These are phyloP conservation scores for Ophiostoma fasciatum DNA, from an alignment of 2,329 filamentous ascomycete genomes.

Conservation along the genomic window DNA sequence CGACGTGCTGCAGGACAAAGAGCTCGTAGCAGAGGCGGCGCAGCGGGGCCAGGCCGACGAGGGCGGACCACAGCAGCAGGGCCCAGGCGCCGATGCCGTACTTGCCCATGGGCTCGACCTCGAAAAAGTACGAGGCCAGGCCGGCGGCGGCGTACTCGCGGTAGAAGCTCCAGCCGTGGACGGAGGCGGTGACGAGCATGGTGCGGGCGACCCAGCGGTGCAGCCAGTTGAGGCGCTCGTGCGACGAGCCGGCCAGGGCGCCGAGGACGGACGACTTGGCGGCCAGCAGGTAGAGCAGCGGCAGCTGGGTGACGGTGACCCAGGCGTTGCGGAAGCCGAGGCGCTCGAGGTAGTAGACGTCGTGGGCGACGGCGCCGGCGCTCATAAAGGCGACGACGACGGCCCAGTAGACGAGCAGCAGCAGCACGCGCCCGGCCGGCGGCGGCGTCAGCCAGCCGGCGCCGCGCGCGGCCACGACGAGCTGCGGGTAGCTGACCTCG, in stretches of 20 bases:
- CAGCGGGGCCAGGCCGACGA: constrained; percentile 48
- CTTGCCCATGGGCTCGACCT: constrained; percentile 48
- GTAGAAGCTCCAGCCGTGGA: constrained; percentile 59
- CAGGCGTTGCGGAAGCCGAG: constrained; percentile 55
- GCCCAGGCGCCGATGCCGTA: constrained; percentile 55
- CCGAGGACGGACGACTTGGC: constrained; percentile 46
- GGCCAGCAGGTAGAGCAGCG: constrained; percentile 46
- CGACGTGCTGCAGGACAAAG: constrained; percentile 53
- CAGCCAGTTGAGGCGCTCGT: constrained; percentile 59
- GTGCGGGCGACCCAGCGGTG: constrained; percentile 59
- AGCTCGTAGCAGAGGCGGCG: constrained; percentile 53
- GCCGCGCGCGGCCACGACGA: constrained; percentile 29
- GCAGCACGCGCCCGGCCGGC: constrained; percentile 38
- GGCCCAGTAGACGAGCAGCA: constrained; percentile 42
- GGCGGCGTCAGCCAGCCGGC: constrained; percentile 44
- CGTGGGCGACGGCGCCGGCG: constrained; percentile 30
- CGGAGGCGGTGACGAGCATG: constrained; percentile 50
- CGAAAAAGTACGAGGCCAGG: constrained; percentile 42
- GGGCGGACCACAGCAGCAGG: constrained; percentile 48
- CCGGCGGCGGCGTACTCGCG: constrained; percentile 45
- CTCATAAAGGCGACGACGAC: constrained; percentile 44
- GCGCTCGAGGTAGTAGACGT: constrained; percentile 46
- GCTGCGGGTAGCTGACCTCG: constrained; percentile 41
- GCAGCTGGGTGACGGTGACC: constrained; percentile 49
- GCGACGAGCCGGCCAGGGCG: constrained; percentile 44